Percentiles rank a stretch among this genome's conserved stretches.
Conservation (phyloP, 2,329 filamentous ascomycete species). For the Nigrograna mackinnonii region DNA sequence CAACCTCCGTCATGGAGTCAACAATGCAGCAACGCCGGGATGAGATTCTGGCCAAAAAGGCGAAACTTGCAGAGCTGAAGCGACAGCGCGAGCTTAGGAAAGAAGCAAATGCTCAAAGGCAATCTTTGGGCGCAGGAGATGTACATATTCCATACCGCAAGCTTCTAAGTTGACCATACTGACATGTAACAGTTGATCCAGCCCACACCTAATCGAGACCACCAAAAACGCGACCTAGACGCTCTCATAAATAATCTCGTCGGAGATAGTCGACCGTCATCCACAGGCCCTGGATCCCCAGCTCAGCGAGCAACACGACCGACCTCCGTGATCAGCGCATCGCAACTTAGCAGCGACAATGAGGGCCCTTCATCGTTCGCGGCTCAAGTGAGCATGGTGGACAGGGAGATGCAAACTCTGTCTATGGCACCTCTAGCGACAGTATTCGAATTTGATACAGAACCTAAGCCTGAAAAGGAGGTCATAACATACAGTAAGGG, state of each 20-base stretch:
- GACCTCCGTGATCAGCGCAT: conserved; percentile 82
- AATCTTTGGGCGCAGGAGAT: conserved; percentile 67
- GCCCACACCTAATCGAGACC: conserved; percentile 70
- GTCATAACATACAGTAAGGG: conserved; percentile 96
- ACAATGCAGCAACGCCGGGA: conserved; percentile 84
- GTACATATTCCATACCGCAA: conserved; percentile 50
- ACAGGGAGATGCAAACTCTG: conserved; percentile 66
- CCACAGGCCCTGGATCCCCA: conserved; percentile 61
- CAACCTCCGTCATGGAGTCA: conserved; percentile 32
- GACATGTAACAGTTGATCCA: conserved; percentile 61
- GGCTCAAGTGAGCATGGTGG: conserved; percentile 31
- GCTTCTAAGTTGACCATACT: conserved; percentile 2
- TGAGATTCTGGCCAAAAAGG: conserved; percentile 95
- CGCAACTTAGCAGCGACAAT: conserved; percentile 76
- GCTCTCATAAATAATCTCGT: conserved; percentile 82
- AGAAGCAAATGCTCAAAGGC: conserved; percentile 71
- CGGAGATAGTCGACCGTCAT: conserved; percentile 74
- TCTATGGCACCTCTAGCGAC: conserved; percentile 74
- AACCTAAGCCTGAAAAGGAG: conserved; percentile 67
- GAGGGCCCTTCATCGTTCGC: conserved; percentile 36
- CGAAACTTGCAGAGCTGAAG: conserved; percentile 95
- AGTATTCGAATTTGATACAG: conserved; percentile 78
- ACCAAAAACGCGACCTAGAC: conserved; percentile 77
- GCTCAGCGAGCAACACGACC: conserved; percentile 69
- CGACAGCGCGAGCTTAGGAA: conserved; percentile 83